A percentile compares a stretch with the other conserved stretches of the same genome.
These are phyloP conservation scores for Sarocladium kiliense DNA, from an alignment of 2,329 filamentous ascomycete species.

Conservation along the genomic window DNA sequence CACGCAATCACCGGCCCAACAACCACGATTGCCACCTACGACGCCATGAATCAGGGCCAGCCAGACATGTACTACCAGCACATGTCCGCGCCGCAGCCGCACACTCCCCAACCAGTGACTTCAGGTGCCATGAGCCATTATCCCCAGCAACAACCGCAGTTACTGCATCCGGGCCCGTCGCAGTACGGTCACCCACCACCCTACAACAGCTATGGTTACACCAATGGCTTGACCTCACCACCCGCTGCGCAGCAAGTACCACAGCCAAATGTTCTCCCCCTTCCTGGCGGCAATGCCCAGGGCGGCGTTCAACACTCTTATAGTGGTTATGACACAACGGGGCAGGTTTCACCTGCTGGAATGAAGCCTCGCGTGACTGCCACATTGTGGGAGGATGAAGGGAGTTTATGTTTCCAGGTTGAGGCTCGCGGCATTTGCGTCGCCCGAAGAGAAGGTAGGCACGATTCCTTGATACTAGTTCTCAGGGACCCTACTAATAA, in stretches of 20 bases:
- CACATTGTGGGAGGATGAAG: constrained; percentile 97
- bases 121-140: constrained; percentile 72
- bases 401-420: constrained; percentile 95
- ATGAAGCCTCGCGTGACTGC: constrained; percentile 97
- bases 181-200: constrained; percentile 41
- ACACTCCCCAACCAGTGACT: constrained; percentile 70
- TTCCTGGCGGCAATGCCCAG: constrained; percentile 55
- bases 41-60: constrained; percentile 75
- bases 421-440: constrained; percentile 96
- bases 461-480: too few species aligned
- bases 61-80: constrained; percentile 85
- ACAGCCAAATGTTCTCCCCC: constrained; percentile 60
- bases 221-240: constrained; percentile 77
- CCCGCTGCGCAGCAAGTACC: constrained; percentile 60
- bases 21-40: constrained; percentile 26
- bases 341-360: constrained; percentile 83
- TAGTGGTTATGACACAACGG: constrained; percentile 63
- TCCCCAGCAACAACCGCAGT: constrained; percentile 69
- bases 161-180: constrained; percentile 63
- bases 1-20: constrained; percentile 30
- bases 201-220: constrained; percentile 68
- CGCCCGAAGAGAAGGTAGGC: constrained; percentile 80
- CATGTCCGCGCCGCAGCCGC: constrained; percentile 71
- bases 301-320: constrained; percentile 53
- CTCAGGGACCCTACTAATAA: too few species aligned